Base-by-base conservation (phyloP, 768 basidiomycete genomes). In the Suillus occidentalis region DNA sequence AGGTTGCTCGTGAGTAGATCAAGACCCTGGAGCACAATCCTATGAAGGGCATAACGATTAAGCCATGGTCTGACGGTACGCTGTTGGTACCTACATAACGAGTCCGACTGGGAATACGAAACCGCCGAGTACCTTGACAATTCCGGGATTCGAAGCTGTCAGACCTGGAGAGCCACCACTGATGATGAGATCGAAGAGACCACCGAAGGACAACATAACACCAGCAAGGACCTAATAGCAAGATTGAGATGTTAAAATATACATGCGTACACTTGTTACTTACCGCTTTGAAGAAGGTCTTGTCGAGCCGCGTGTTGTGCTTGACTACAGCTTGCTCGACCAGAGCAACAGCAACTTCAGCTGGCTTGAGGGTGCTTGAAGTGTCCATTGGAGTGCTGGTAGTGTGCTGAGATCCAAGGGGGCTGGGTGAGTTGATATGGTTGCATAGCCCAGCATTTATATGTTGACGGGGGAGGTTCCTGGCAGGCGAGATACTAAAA, bases 51-150 rank as follows among this genome's bases (percentile, higher is more conserved):
- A 22, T 16, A 10, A 25, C 42, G 14, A 34, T 70, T 34, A 68
- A 59, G 28, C 39, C 42, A 14, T 7, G 16, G 13, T n/a, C 12
- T 12, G 12, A 36, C 3, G 20, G 53, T 31, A 4, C 8, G 4
- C 7, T 7, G 9, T 1, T 7, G 14, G n/a, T 14, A 66, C 81
- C 65, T 69, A 91, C 90, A 91, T 91, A 62, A 89, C 87, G 79
- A 91, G 84, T 71, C 90, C 90, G 2, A 89, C 87, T 10, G 90
- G 90, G 73, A 91, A 91, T 31, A 91, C 86, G 56, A 90, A 84
- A 18, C 87, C 89, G 20, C 83, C 83, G 3, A 91, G 74, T 37
- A 89, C 67, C 71, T 88, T 90, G 53, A 89, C 86, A 12, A 91
- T 76, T 22, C 90, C 90, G 2, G 89, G 90, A 65, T 90, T 88